These are phyloP conservation scores for Leccinum fallax DNA, from an alignment of 1,284 basidiomycete genomes.

Conservation along the genomic window DNA sequence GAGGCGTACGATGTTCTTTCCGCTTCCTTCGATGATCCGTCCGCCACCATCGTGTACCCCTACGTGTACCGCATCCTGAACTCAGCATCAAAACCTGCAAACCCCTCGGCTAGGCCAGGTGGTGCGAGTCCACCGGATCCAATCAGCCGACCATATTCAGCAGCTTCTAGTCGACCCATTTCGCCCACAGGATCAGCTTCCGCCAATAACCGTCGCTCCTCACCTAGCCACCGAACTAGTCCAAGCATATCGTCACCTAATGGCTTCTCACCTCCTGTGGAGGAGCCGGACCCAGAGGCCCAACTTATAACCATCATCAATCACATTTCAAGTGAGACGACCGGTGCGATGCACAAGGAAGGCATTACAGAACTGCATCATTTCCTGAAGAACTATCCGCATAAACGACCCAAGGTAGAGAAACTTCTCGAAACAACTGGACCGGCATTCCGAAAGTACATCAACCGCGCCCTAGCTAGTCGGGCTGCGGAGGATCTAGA, in stretches of 20 bases:
- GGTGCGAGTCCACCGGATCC: conserved; percentile 41
- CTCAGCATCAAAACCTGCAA: conserved; percentile 52
- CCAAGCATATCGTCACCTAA: conserved; percentile 63
- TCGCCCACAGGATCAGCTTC: conserved; percentile 64
- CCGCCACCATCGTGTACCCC: conserved; percentile 81
- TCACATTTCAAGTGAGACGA: conserved; percentile 88
- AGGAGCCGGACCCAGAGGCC: conserved; percentile 80
- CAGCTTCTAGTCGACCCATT: conserved; percentile 60
- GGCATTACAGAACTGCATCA: conserved; percentile 96
- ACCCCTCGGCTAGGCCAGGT: conserved; percentile 41
- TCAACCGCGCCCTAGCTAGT: conserved; percentile 78
- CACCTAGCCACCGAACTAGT: conserved; percentile 66
- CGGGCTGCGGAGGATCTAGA: conserved; percentile 86
- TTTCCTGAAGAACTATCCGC: conserved; percentile 90
- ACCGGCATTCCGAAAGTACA: conserved; percentile 82
- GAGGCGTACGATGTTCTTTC: conserved; percentile 82
- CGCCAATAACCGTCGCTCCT: conserved; percentile 52
- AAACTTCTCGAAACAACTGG: conserved; percentile 83
- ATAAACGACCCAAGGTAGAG: conserved; percentile 84
- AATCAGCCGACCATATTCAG: conserved; percentile 51
- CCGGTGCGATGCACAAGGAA: conserved; percentile 80
- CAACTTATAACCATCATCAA: conserved; percentile 84
- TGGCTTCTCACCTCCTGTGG: conserved; percentile 51
- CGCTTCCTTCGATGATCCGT: conserved; percentile 77
- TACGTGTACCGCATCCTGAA: conserved; percentile 87